Conservation (phyloP, 192 early-diverging fungal genomes). For the Entomortierella chlamydospora region DNA sequence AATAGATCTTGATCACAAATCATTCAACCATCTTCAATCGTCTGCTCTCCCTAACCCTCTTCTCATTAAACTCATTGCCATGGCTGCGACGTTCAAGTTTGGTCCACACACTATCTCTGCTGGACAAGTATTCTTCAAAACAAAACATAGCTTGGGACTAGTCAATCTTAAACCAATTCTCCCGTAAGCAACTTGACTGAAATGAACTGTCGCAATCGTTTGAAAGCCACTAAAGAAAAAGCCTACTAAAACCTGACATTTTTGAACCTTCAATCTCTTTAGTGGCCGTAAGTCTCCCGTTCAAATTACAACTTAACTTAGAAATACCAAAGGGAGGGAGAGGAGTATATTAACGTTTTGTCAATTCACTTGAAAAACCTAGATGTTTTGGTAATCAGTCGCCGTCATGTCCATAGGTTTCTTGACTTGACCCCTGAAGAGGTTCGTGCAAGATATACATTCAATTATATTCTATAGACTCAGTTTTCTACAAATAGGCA, state of each 20-base stretch:
- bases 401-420: conserved; percentile 77
- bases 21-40: too few species aligned
- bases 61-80: too few species aligned
- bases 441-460: conserved; percentile 39
- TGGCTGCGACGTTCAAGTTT: conserved; percentile 20
- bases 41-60: neutral
- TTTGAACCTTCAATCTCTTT: too few species aligned
- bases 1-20: too few species aligned
- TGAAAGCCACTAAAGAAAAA: too few species aligned
- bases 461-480: too few species aligned
- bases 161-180: conserved; percentile 95
- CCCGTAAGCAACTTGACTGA: conserved; percentile 63
- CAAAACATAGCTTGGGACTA: conserved; percentile 78
- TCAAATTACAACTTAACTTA: too few species aligned
- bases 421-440: conserved; percentile 83
- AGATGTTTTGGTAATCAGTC: conserved; percentile 88
- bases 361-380: neutral
- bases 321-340: too few species aligned
- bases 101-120: conserved; percentile 78
- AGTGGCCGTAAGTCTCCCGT: conserved; percentile 11
- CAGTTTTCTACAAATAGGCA: too few species aligned
- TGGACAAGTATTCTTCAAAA: conserved; percentile 81
- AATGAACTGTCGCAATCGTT: too few species aligned
- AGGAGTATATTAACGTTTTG: too few species aligned
- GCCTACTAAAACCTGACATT: too few species aligned